Conservation (phyloP, 2,329 filamentous ascomycete species). For the Calonectria pseudoturangicola region DNA sequence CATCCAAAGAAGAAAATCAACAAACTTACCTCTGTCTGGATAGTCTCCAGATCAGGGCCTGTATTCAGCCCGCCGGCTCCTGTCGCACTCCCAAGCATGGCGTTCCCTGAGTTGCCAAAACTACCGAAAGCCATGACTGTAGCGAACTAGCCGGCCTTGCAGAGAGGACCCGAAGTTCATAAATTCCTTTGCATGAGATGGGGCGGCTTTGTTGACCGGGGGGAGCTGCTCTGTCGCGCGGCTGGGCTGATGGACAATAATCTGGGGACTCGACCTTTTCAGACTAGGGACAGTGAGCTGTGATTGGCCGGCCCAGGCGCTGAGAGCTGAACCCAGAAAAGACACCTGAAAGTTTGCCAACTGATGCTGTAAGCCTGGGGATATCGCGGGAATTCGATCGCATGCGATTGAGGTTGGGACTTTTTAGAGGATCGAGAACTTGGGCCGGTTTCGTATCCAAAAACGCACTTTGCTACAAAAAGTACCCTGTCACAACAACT, state of each 20-base stretch:
- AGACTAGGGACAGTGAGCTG: constrained; percentile 11
- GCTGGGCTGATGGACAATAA: constrained; percentile 46
- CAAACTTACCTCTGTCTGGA: constrained; percentile 84
- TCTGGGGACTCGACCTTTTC: constrained; percentile 49
- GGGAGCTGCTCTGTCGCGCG: constrained; percentile 46
- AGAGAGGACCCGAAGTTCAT: constrained; percentile 54
- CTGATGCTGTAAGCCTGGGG: constrained; percentile 29
- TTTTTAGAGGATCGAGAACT: not conserved
- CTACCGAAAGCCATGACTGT: constrained; percentile 77
- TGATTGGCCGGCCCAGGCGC: constrained; percentile 50
- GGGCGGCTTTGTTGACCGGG: constrained; percentile 45
- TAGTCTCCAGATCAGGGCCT: constrained; percentile 83
- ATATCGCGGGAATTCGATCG: constrained; percentile 25
- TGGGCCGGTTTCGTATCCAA: not conserved
- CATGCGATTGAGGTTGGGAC: constrained; percentile 10
- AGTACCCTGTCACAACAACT: constrained; percentile 19
- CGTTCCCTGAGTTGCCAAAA: constrained; percentile 70
- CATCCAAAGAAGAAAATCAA: constrained; percentile 39
- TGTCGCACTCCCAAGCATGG: constrained; percentile 63
- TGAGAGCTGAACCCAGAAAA: constrained; percentile 31
- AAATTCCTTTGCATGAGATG: constrained; percentile 54
- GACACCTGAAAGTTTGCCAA: constrained; percentile 25
- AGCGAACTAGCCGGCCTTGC: constrained; percentile 60
- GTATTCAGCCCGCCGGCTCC: constrained; percentile 61
- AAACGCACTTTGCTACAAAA: constrained; percentile 30